Base-by-base conservation (phyloP, 331 rosid species). In the Rhamnella rubrinervis region DNA sequence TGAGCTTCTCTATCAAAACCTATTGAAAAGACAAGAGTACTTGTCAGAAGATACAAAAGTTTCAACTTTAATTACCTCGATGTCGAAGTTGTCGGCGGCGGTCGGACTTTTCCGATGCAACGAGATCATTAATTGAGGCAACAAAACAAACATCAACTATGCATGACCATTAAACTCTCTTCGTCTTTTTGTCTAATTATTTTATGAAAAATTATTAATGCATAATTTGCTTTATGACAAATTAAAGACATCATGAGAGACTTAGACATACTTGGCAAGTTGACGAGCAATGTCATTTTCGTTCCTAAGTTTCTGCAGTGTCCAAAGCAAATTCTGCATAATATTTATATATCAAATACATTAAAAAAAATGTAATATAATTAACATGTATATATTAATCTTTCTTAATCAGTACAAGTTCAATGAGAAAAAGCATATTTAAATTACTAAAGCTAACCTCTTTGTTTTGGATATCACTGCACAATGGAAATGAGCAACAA, bases 41-140 rank as follows among this genome's bases (percentile, higher is more conserved):
- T 21, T 8, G 40, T 12, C 12, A 19, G 7, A 4, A 21, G 38
- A 57, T 15, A 31, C 5, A 44, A 41, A 51, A 57, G 59, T 21
- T 21, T 19, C 17, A 46, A 5, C 23, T 49, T 28, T 61, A 67
- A 53, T 81, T 72, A 86, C 97, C 87, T 90, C 97, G 74, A 86
- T 81, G 60, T 88, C 95, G 2, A 88, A 77, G 79, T 87, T 86
- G 28, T 84, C 85, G 49, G 83, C 87, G 8, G 77, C 4, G 13
- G 49, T 85, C 40, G 93, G 89, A 75, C 96, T 90, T 60, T 70
- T 55, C 73, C 5, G 35, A 31, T 2, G 35, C 35, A 31, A 31
- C 35, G 58, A 60, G 49, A 69, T 68, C 57, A 61, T 28, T 23
- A 23, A 23, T 23, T 5, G 39, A 41, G 46, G 57, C 38, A 21